These are phyloP conservation scores for Mycosphaerelloides madeirae DNA, from an alignment of 2,329 filamentous ascomycete species.

Conservation along the genomic window DNA sequence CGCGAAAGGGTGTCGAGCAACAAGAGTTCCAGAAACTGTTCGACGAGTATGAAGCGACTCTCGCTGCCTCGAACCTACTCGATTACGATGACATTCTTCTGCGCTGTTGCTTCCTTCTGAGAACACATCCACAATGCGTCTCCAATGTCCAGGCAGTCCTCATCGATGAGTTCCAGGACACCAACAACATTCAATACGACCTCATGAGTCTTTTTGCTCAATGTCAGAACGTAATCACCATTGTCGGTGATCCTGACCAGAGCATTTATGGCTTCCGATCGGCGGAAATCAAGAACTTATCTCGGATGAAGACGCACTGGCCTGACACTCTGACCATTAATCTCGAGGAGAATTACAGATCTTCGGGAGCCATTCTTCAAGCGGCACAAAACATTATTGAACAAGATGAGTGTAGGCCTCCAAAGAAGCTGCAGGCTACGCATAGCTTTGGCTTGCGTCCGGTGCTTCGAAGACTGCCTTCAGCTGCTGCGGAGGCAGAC, in stretches of 20 bases:
- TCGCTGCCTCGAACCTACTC: conserved; percentile 72
- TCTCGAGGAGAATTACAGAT: conserved; percentile 91
- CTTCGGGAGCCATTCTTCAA: conserved; percentile 75
- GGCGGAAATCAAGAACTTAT: conserved; percentile 84
- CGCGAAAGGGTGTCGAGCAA: conserved; percentile 49
- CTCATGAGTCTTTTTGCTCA: conserved; percentile 85
- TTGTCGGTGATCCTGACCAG: conserved; percentile 94
- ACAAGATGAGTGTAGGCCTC: conserved; percentile 75
- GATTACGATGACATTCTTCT: conserved; percentile 93
- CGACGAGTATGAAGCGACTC: conserved; percentile 69
- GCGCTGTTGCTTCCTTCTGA: conserved; percentile 74
- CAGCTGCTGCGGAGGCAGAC: conserved; percentile 67
- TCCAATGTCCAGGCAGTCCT: conserved; percentile 85
- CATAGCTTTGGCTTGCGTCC: conserved; percentile 75
- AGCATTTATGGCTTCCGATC: conserved; percentile 96
- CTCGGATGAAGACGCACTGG: conserved; percentile 70
- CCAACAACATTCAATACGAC: conserved; percentile 90
- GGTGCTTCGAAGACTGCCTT: conserved; percentile 70
- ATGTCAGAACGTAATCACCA: conserved; percentile 69
- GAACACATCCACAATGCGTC: conserved; percentile 70
- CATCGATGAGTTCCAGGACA: conserved; percentile 97
- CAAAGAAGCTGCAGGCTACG: conserved; percentile 73
- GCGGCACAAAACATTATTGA: conserved; percentile 82
- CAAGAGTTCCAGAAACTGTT: conserved; percentile 66
- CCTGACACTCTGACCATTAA: conserved; percentile 75